phyloP scores from a whole-genome alignment of 2,329 filamentous ascomycete genomes.

The Trichoderma polysporum region DNA sequence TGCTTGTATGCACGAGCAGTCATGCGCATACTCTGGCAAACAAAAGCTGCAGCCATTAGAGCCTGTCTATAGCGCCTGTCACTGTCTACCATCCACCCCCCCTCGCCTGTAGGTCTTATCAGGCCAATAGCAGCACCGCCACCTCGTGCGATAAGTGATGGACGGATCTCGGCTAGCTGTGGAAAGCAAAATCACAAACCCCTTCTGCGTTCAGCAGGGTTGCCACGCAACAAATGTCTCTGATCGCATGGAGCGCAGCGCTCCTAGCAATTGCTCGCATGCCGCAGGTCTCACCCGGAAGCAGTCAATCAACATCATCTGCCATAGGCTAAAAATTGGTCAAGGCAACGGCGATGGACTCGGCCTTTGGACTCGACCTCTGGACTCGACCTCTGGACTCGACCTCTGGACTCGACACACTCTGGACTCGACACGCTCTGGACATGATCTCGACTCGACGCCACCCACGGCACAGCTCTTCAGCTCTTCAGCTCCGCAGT shows the following conservation, averaged over 20 bases:
- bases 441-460: neutral
- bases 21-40: too few relatives aligned
- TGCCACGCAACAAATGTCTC: constrained; percentile 7
- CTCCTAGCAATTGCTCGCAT: neutral
- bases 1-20: too few relatives aligned
- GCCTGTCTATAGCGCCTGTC: too few relatives aligned
- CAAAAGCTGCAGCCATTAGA: too few relatives aligned
- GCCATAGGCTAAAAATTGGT: neutral
- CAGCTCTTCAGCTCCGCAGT: neutral
- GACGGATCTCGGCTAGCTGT: neutral
- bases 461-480: neutral
- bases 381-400: too few relatives aligned
- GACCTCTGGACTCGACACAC: too few relatives aligned
- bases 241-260: neutral
- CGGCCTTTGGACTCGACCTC: too few relatives aligned
- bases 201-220: neutral
- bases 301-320: neutral
- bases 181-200: neutral
- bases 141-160: neutral
- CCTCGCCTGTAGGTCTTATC: neutral
- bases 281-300: neutral
- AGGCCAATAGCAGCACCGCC: neutral
- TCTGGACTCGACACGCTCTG: too few relatives aligned
- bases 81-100: too few relatives aligned
- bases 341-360: too few relatives aligned